Evolutionary conservation across 495 filamentous ascomycete species (phyloP).

Genomic region (Aspergillus homomorphus): DNA sequence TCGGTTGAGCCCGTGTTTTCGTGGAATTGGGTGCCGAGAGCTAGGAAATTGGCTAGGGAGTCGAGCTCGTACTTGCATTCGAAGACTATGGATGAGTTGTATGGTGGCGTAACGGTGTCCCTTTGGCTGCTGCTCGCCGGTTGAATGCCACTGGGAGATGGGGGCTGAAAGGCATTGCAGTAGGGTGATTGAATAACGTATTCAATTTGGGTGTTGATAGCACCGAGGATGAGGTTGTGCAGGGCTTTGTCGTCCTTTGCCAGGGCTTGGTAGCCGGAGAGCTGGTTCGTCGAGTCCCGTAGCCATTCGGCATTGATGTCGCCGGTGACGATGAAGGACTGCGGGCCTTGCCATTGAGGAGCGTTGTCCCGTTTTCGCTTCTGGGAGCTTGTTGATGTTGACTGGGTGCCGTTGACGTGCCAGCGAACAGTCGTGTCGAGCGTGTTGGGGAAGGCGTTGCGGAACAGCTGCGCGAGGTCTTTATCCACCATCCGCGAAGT

Average conservation of each 20-base stretch:
- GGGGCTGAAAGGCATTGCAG: slow-evolving; percentile 98
- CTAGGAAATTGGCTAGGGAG: slow-evolving; percentile 87
- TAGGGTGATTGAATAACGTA: slow-evolving; percentile 94
- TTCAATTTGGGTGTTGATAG: slow-evolving; percentile 94
- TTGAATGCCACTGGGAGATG: slow-evolving; percentile 69
- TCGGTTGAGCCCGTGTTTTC: slow-evolving; percentile 71
- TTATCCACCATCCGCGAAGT: slow-evolving; percentile 76
- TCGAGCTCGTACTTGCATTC: slow-evolving; percentile 99
- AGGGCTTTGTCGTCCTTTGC: slow-evolving; percentile 75
- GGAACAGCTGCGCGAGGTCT: slow-evolving; percentile 89
- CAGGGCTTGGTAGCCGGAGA: slow-evolving; percentile 82
- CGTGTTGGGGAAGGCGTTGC: slow-evolving; percentile 96
- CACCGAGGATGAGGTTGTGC: slow-evolving; percentile 78
- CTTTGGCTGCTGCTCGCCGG: slow-evolving; percentile 70
- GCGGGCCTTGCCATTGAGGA: slow-evolving; percentile 69
- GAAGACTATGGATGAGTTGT: slow-evolving; percentile 80
- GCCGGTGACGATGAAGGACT: slow-evolving; percentile 97
- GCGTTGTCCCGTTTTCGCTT: slow-evolving; percentile 49
- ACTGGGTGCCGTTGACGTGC: slow-evolving; percentile 54
- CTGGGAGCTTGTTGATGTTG: slow-evolving; percentile 32
- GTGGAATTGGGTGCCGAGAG: slow-evolving; percentile 81
- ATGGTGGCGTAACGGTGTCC: slow-evolving; percentile 81
- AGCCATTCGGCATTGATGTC: slow-evolving; percentile 99
- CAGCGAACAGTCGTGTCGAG: slow-evolving; percentile 87
- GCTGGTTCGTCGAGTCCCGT: slow-evolving; percentile 93